A percentile compares a stretch with the other conserved stretches of the same genome.
Evolutionary conservation across 352 stramenopile species (phyloP).

Genomic region (Phytophthora citricola): DNA sequence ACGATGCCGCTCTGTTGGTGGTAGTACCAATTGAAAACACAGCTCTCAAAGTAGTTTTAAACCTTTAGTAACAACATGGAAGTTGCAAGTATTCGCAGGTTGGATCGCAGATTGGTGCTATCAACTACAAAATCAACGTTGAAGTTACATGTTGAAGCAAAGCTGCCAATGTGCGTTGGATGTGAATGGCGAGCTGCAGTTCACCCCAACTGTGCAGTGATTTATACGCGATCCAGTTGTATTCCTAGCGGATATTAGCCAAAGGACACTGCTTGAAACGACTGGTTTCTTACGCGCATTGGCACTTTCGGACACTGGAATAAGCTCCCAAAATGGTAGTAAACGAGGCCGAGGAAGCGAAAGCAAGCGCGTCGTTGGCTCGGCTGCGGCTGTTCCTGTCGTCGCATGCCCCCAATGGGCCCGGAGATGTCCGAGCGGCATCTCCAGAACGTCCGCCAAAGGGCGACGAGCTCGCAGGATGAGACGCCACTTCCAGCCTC

Average conservation of each 20-base stretch:
- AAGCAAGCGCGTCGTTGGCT: slow-evolving; percentile 37
- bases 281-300: slow-evolving; percentile 1
- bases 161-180: slow-evolving; percentile 2
- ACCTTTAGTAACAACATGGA: too few species aligned
- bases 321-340: slow-evolving; percentile 29
- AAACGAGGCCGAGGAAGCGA: slow-evolving; percentile 28
- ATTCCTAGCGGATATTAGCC: slow-evolving; percentile 1
- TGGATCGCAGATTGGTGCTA: too few species aligned
- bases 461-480: neutral
- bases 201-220: too few species aligned
- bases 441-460: slow-evolving; percentile 13
- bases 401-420: slow-evolving; percentile 39
- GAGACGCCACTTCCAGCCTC: neutral
- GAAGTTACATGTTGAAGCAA: slow-evolving; percentile 28
- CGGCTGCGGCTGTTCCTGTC: slow-evolving; percentile 47
- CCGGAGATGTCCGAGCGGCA: slow-evolving; percentile 8
- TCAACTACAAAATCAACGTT: neutral
- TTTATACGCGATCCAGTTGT: neutral
- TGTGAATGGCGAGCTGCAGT: too few species aligned
- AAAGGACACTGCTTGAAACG: slow-evolving; percentile 35
- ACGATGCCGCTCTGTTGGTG: too few species aligned
- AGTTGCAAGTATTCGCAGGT: too few species aligned
- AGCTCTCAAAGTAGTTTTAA: too few species aligned
- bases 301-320: slow-evolving; percentile 5
- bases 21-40: too few species aligned